A percentile compares a stretch with the other conserved stretches of the same genome.
Conservation (phyloP, 2,329 filamentous ascomycete species). For the Cladosporium sp. region DNA sequence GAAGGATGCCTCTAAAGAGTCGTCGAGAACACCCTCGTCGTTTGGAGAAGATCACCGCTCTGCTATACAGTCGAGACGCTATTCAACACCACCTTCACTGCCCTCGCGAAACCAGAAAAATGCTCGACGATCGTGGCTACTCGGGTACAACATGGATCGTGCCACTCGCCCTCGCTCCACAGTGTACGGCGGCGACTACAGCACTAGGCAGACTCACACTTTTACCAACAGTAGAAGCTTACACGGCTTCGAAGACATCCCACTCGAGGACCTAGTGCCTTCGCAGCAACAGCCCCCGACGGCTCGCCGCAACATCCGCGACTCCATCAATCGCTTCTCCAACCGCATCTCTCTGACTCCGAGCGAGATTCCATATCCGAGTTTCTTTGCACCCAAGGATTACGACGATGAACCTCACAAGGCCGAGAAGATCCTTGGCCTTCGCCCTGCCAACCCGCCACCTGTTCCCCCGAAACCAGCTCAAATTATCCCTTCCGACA, state of each 20-base stretch:
- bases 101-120: background rate
- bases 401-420: background rate
- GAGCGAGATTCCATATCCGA: constrained; percentile 15
- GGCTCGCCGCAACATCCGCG: background rate
- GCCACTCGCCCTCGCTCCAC: background rate
- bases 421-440: constrained; percentile 12
- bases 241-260: constrained; percentile 2
- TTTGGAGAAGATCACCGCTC: background rate
- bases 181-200: background rate
- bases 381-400: background rate
- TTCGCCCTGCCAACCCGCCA: constrained; percentile 2
- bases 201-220: background rate
- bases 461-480: constrained; percentile 8
- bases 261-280: background rate
- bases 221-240: background rate
- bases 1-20: background rate
- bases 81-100: background rate
- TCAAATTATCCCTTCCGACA: constrained; percentile 14
- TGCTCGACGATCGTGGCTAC: background rate
- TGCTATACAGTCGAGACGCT: background rate
- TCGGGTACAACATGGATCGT: background rate
- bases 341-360: constrained; percentile 13
- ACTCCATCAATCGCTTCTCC: background rate
- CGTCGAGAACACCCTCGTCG: background rate
- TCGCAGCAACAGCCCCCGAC: background rate